Conservation (phyloP, 2,329 filamentous ascomycete species). For the Xylaria multiplex region DNA sequence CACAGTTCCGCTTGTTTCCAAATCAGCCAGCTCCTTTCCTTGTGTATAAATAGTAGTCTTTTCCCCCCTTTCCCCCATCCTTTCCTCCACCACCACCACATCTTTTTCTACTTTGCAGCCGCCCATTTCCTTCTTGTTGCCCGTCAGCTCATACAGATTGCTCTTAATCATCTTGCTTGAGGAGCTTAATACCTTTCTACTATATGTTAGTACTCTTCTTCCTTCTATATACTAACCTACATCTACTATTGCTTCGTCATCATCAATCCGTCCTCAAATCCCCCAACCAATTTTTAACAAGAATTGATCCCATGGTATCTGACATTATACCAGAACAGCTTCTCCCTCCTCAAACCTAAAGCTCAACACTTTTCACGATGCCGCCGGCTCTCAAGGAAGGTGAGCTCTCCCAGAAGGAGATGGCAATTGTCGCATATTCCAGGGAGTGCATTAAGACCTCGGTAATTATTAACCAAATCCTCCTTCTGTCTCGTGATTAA, state of each 20-base stretch:
- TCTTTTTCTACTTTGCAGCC: neutral
- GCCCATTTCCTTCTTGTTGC: neutral
- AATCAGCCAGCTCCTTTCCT: neutral
- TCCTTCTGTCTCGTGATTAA: neutral
- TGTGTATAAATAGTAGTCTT: neutral
- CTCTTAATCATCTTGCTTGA: too few species aligned
- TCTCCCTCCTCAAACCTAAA: neutral
- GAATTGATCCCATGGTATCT: neutral
- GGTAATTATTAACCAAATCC: slow-evolving; percentile 22
- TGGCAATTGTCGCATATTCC: slow-evolving; percentile 24
- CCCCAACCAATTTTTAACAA: neutral
- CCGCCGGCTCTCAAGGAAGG: slow-evolving; percentile 5
- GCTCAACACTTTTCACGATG: slow-evolving; percentile 15
- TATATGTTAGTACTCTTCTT: neutral
- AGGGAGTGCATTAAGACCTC: neutral
- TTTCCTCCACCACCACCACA: too few species aligned
- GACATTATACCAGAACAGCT: neutral
- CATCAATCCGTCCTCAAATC: too few species aligned
- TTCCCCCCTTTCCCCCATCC: neutral
- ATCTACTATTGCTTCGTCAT: too few species aligned
- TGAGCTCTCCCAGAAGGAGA: slow-evolving; percentile 38
- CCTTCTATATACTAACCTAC: too few species aligned
- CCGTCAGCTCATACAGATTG: too few species aligned
- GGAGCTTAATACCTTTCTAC: neutral
- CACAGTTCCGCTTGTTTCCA: too few species aligned